These are phyloP conservation scores for Ganoderma boninense DNA, from an alignment of 1,284 basidiomycete species.

Conservation along the genomic window DNA sequence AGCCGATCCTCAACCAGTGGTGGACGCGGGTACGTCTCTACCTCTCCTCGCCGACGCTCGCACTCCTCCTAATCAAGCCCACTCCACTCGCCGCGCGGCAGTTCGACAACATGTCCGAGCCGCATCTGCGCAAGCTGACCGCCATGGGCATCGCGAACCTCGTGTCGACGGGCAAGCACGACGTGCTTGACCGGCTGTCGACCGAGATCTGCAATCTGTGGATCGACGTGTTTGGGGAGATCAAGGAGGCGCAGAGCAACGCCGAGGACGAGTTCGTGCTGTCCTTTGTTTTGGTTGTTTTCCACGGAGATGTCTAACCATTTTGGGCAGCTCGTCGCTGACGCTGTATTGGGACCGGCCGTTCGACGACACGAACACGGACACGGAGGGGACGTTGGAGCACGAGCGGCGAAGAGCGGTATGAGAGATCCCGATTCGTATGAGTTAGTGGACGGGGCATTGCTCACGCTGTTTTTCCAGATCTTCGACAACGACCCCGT, in stretches of 20 bases:
- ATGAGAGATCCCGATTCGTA: conserved; percentile 33
- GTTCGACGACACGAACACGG: conserved; percentile 58
- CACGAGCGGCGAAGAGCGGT: conserved; percentile 75
- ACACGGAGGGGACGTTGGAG: conserved; percentile 71
- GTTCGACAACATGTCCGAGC: conserved; percentile 89
- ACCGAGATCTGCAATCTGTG: conserved; percentile 88
- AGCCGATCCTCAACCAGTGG: conserved; percentile 79
- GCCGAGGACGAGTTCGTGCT: conserved; percentile 43
- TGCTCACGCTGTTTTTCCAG: conserved; percentile 46
- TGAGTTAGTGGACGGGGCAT: neutral
- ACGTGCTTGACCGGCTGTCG: conserved; percentile 74
- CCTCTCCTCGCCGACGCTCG: neutral
- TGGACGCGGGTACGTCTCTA: conserved; percentile 69
- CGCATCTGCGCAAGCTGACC: conserved; percentile 73
- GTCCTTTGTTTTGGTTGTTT: neutral
- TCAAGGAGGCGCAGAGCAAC: conserved; percentile 71
- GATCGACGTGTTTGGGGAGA: conserved; percentile 89
- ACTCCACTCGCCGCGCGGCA: conserved; percentile 39
- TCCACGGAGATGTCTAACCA: neutral
- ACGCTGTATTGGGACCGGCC: conserved; percentile 76
- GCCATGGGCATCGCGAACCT: conserved; percentile 80
- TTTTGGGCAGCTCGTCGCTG: conserved; percentile 38
- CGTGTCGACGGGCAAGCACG: conserved; percentile 71
- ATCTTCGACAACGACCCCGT: conserved; percentile 74
- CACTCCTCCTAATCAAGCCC: neutral